These are phyloP conservation scores for Trifolium dubium DNA, from an alignment of 306 rosid genomes.

Conservation along the genomic window DNA sequence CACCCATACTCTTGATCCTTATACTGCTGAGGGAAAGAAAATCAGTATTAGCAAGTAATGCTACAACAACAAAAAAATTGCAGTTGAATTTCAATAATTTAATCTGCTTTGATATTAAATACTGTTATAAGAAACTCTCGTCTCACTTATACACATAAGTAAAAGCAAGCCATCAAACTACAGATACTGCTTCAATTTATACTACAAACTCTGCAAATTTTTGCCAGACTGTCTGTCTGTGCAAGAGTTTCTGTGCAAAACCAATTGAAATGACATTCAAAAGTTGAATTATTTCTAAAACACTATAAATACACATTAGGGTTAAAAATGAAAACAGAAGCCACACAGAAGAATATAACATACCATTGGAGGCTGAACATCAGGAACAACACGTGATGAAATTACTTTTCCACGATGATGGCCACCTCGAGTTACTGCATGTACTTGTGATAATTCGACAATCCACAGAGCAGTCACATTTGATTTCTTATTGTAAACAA, in stretches of 20 bases:
- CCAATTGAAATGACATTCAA: not conserved
- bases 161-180: conserved; percentile 25
- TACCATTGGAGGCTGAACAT: conserved; percentile 97
- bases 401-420: conserved; percentile 93
- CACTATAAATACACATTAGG: not conserved
- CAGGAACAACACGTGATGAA: conserved; percentile 70
- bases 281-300: not conserved
- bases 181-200: conserved; percentile 16
- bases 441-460: conserved; percentile 85
- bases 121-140: not conserved
- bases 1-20: not conserved
- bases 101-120: conserved; percentile 14
- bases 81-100: conserved; percentile 13
- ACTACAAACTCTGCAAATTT: not conserved
- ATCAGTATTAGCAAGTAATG: not conserved
- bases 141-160: conserved; percentile 30
- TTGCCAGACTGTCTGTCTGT: not conserved
- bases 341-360: conserved; percentile 5
- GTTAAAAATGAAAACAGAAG: conserved; percentile 14
- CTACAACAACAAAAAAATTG: not conserved
- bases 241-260: conserved; percentile 13
- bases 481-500: conserved; percentile 81
- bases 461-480: conserved; percentile 75
- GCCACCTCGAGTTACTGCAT: conserved; percentile 93
- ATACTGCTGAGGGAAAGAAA: conserved; percentile 33